Percentiles rank a stretch among this genome's conserved stretches.
phyloP scores from a whole-genome alignment of 257 asterid species.

The Ocimum tenuiflorum region DNA sequence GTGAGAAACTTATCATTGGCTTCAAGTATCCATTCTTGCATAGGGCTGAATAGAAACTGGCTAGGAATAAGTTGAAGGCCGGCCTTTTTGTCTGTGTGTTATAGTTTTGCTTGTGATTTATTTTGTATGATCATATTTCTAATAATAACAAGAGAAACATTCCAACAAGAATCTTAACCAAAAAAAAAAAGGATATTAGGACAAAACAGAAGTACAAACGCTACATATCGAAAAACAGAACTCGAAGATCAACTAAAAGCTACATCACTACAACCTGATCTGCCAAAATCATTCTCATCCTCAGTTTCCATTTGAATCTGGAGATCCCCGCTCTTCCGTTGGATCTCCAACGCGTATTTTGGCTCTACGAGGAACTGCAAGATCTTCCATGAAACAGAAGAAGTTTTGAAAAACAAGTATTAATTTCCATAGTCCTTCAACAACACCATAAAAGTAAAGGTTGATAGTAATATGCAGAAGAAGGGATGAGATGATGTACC shows the following conservation, averaged over 20 bases:
- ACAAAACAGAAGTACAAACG: too few relatives aligned
- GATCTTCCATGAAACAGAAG: conserved; percentile 38
- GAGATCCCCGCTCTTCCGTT: conserved; percentile 39
- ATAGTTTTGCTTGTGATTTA: neutral
- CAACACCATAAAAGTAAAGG: neutral
- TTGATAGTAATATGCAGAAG: neutral
- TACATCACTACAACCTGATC: conserved; percentile 20
- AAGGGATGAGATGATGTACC: conserved; percentile 27
- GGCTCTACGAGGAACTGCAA: conserved; percentile 50
- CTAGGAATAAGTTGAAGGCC: conserved; percentile 14
- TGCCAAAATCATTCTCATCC: conserved; percentile 20
- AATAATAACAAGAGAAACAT: conserved; percentile 10
- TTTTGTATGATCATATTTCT: neutral
- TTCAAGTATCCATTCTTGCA: neutral
- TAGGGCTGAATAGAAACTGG: neutral
- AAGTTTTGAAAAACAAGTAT: too few relatives aligned
- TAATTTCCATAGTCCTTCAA: neutral
- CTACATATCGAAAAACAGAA: too few relatives aligned
- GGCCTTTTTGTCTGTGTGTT: conserved; percentile 3
- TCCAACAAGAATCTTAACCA: neutral
- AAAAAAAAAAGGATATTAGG: too few relatives aligned
- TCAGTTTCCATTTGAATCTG: conserved; percentile 21
- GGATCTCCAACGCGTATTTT: conserved; percentile 39
- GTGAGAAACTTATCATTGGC: neutral
- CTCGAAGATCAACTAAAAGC: neutral